Conservation (phyloP, 2,329 filamentous ascomycete genomes). For the Sporothrix protearum region DNA sequence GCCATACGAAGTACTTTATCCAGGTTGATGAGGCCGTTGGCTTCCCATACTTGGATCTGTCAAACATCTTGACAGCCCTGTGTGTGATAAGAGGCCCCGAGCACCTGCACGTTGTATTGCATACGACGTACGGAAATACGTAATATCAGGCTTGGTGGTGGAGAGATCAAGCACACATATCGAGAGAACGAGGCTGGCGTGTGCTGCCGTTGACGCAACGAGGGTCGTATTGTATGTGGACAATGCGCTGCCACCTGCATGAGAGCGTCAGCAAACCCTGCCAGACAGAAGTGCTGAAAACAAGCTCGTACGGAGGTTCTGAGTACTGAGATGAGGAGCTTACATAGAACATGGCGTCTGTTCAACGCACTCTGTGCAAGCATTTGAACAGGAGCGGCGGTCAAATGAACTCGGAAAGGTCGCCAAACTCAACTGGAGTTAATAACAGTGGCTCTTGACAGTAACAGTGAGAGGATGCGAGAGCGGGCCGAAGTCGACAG, state of each 20-base stretch:
- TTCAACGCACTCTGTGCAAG: not conserved
- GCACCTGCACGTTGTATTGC: not conserved
- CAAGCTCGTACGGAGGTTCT: not conserved
- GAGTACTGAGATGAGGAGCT: not conserved
- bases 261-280: not conserved
- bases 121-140: not conserved
- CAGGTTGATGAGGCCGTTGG: not conserved
- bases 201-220: not conserved
- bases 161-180: not conserved
- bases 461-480: not conserved
- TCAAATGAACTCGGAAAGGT: not conserved
- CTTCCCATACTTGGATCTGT: not conserved
- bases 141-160: not conserved
- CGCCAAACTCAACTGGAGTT: not conserved
- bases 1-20: not conserved
- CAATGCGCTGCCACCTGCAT: not conserved
- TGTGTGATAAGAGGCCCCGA: not conserved
- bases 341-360: not conserved
- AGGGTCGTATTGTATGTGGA: not conserved
- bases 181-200: not conserved
- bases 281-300: not conserved
- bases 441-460: not conserved
- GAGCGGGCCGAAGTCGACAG: constrained; percentile 15
- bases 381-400: not conserved
- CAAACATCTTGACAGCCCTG: not conserved